These are phyloP conservation scores for Fusarium oligoseptatum DNA, from an alignment of 2,329 filamentous ascomycete species.

Conservation along the genomic window DNA sequence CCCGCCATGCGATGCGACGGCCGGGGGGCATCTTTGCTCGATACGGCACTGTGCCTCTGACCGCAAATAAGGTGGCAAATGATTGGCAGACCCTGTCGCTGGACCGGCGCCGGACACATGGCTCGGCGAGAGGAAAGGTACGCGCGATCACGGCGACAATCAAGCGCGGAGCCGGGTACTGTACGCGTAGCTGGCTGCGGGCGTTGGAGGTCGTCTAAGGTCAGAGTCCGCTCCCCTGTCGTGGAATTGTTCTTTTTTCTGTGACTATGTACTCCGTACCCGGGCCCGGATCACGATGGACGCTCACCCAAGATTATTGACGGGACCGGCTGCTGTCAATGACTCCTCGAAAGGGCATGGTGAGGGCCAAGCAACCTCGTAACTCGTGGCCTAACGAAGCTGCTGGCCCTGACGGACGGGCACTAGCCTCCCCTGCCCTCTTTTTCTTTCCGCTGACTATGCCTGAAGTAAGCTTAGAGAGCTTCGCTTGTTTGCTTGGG, in stretches of 20 bases:
- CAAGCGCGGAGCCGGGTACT: constrained; percentile 17
- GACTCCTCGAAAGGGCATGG: constrained; percentile 28
- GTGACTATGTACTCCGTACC: constrained; percentile 20
- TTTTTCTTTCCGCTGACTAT: constrained; percentile 27
- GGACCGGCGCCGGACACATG: constrained; percentile 41
- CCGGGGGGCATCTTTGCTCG: constrained; percentile 12
- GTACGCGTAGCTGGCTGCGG: constrained; percentile 22
- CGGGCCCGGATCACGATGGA: constrained; percentile 27
- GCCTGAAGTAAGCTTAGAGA: constrained; percentile 17
- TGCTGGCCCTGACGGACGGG: constrained; percentile 26
- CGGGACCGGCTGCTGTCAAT: constrained; percentile 26
- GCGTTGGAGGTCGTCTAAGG: constrained; percentile 15
- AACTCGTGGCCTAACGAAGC: constrained; percentile 14
- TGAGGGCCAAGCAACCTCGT: constrained; percentile 7
- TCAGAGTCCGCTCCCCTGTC: constrained; percentile 23
- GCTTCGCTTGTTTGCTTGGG: constrained; percentile 18
- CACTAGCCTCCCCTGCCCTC: constrained; percentile 25
- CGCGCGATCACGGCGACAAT: constrained; percentile 15
- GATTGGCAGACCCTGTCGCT: constrained; percentile 37
- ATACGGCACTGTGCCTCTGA: neutral
- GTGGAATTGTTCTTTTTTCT: constrained; percentile 49
- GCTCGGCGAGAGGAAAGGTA: constrained; percentile 33
- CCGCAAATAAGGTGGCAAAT: constrained; percentile 30
- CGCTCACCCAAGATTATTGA: constrained; percentile 18
- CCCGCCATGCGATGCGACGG: constrained; percentile 5